These are phyloP conservation scores for Thalassiosira delicatula DNA, from an alignment of 352 stramenopile genomes.

Conservation along the genomic window DNA sequence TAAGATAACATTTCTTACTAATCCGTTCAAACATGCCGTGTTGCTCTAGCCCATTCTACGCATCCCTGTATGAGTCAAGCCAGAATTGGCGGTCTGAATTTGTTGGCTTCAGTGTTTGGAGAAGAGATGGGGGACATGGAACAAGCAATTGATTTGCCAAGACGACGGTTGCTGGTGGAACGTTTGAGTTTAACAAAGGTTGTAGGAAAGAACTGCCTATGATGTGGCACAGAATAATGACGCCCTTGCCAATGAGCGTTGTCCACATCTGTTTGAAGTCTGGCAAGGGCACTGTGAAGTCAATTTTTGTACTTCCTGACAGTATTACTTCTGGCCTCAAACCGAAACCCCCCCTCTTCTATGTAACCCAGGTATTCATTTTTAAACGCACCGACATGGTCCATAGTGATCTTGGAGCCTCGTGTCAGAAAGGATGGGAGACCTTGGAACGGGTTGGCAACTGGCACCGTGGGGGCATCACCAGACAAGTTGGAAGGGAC, in stretches of 20 bases:
- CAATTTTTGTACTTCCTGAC: neutral
- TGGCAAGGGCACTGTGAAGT: constrained; percentile 4
- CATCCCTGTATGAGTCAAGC: constrained; percentile 18
- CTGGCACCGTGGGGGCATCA: no score
- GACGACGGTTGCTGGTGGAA: constrained; percentile 1
- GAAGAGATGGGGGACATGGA: constrained; percentile 13
- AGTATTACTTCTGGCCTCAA: neutral
- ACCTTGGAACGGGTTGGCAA: neutral
- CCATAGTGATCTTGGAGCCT: neutral
- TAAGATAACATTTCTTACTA: constrained; percentile 12
- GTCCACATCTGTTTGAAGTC: constrained; percentile 1
- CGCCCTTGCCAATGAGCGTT: neutral
- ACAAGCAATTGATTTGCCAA: neutral
- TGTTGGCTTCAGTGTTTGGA: neutral
- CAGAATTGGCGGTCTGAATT: constrained; percentile 27
- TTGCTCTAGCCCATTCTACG: constrained; percentile 7
- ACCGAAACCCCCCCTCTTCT: neutral
- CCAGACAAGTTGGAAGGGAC: neutral
- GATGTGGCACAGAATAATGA: constrained; percentile 22
- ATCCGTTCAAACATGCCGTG: constrained; percentile 32
- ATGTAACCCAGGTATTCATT: neutral
- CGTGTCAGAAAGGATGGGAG: neutral
- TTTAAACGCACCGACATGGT: neutral
- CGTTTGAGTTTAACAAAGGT: constrained; percentile 1
- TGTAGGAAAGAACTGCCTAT: constrained; percentile 15